Conservation (phyloP, 306 rosid genomes). For the Cyamopsis tetragonoloba region DNA sequence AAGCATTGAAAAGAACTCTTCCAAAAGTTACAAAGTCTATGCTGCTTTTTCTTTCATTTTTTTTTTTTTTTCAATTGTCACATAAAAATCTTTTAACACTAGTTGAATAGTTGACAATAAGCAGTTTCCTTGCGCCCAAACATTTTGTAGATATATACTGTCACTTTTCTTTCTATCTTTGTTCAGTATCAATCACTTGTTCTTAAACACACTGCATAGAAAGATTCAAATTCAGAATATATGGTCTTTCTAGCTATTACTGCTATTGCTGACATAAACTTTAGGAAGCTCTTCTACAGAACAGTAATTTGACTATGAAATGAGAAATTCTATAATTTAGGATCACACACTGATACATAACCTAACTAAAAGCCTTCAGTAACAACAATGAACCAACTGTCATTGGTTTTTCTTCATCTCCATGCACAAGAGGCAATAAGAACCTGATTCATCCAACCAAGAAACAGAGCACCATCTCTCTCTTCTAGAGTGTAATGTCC, state of each 20-base stretch:
- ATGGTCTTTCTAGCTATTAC: constrained; percentile 16
- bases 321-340: background rate
- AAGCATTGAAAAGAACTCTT: too few relatives aligned
- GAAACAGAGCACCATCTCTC: constrained; percentile 68
- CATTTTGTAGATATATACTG: background rate
- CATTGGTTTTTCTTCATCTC: constrained; percentile 50
- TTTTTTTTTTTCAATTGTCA: too few relatives aligned
- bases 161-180: background rate
- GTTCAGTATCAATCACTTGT: background rate
- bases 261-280: constrained; percentile 10
- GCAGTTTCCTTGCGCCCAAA: background rate
- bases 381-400: constrained; percentile 25
- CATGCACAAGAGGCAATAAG: constrained; percentile 81
- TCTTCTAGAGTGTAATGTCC: constrained; percentile 82
- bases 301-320: constrained; percentile 25
- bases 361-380: constrained; percentile 29
- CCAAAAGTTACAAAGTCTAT: background rate
- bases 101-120: background rate
- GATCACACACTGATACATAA: constrained; percentile 22
- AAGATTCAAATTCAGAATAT: constrained; percentile 6
- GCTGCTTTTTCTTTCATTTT: background rate
- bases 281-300: constrained; percentile 22
- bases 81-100: background rate
- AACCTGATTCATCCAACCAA: constrained; percentile 76
- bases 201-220: constrained; percentile 4